Base-by-base conservation (phyloP, 1,284 basidiomycete species). In the Ustilago nuda region DNA sequence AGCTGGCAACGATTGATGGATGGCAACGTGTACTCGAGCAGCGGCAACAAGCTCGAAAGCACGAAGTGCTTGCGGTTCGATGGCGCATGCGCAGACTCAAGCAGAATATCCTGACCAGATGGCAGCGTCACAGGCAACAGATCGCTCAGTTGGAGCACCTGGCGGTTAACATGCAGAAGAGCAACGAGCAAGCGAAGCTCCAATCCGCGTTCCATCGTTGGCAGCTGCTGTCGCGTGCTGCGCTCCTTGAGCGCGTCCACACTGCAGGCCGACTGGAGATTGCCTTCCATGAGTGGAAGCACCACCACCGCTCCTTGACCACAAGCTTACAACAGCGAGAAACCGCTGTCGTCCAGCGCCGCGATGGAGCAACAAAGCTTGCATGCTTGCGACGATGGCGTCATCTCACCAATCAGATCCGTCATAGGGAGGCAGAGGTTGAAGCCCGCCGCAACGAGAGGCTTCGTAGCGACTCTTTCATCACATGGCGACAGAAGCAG, bases 11-110 rank as follows among this genome's bases (percentile, higher is more conserved):
- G 8, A 45, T 79, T 8, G 65, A 68, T 8, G 30, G 33, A 12
- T 79, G 78, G 78, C 60, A 62, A 23, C 15, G 39, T 6, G 62
- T 68, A 1, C 27, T 62, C 1, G 63, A 64, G 17, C 58, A 72
- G 39, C 58, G 46, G 12, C 53, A 35, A 2, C 8, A 39, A 6
- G 58, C 30, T 2, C 51, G 61, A 30, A 71, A 69, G 36, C 63
- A 67, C 27, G 69, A 79, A 32, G 72, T 73, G 8, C 41, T 81
- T 11, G 74, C 79, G 4, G 45, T 54, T 6, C 66, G 79, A 23
- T 81, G 78, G 79, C 68, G 63, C 1, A 17, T 45, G 15, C 62
- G 79, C 8, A 35, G 66, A 12, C 13, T 63, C 32, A 81, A 78
- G 41, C 66, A 64, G 7, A 56, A 27, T 3, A 41, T 61, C 0